A percentile compares a stretch with the other conserved stretches of the same genome.
Conservation (phyloP, 2,329 filamentous ascomycete genomes). For the Trichoderma cornu-damae region DNA sequence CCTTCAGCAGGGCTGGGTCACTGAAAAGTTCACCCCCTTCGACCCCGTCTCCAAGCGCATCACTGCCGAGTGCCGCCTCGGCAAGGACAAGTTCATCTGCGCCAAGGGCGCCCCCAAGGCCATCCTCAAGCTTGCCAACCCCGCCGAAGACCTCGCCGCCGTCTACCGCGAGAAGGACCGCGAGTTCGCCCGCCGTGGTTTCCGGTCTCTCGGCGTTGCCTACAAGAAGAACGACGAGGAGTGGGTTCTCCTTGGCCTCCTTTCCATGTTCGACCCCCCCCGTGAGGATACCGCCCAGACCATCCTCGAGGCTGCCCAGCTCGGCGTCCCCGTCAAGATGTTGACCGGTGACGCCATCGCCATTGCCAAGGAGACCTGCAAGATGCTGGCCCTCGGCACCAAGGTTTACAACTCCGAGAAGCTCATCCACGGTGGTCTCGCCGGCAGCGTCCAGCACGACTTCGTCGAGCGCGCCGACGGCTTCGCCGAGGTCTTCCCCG, state of each 20-base stretch:
- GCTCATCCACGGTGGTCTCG: slow-evolving; percentile 81
- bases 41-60: slow-evolving; percentile 94
- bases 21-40: slow-evolving; percentile 75
- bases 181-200: slow-evolving; percentile 88
- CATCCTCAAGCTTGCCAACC: slow-evolving; percentile 79
- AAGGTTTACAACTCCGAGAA: slow-evolving; percentile 93
- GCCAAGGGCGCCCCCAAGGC: slow-evolving; percentile 88
- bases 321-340: slow-evolving; percentile 92
- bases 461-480: slow-evolving; percentile 93
- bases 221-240: slow-evolving; percentile 75
- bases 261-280: slow-evolving; percentile 88
- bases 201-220: slow-evolving; percentile 88
- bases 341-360: slow-evolving; percentile 91
- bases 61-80: slow-evolving; percentile 72
- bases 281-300: slow-evolving; percentile 87
- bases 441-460: slow-evolving; percentile 90
- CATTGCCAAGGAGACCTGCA: slow-evolving; percentile 86
- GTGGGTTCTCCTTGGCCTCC: slow-evolving; percentile 92
- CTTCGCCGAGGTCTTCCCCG: slow-evolving; percentile 90
- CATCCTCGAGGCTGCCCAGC: slow-evolving; percentile 80
- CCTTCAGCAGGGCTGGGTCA: slow-evolving; percentile 75
- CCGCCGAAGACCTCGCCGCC: slow-evolving; percentile 69
- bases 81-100: slow-evolving; percentile 77
- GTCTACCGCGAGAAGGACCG: slow-evolving; percentile 90
- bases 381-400: slow-evolving; percentile 83